phyloP scores from a whole-genome alignment of 2,329 filamentous ascomycete species.

The Penicillium oxalicum region DNA sequence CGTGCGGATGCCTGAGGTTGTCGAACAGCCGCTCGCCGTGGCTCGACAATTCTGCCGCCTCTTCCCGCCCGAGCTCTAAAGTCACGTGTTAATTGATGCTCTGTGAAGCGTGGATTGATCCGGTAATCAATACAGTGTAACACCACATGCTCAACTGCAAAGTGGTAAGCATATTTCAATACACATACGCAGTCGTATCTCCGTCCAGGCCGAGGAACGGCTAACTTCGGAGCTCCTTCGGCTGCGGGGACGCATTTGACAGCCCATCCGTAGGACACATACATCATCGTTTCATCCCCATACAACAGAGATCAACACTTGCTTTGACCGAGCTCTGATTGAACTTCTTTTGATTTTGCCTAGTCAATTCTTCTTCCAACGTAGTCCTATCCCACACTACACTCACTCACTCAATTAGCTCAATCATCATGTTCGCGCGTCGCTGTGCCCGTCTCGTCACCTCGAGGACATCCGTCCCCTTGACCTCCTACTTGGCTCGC shows the following conservation, averaged over 20 bases:
- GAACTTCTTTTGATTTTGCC: neutral
- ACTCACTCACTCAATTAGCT: neutral
- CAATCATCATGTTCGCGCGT: constrained; percentile 31
- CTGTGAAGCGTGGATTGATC: too few relatives aligned
- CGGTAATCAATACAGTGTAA: too few relatives aligned
- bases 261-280: neutral
- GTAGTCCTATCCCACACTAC: too few relatives aligned
- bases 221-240: constrained; percentile 23
- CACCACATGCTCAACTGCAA: too few relatives aligned
- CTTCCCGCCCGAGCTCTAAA: too few relatives aligned
- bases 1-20: neutral
- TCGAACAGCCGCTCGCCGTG: too few relatives aligned
- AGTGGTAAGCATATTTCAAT: too few relatives aligned
- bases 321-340: neutral
- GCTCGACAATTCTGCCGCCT: too few relatives aligned
- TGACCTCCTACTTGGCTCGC: constrained; percentile 33
- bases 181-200: too few relatives aligned
- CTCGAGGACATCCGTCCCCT: constrained; percentile 44
- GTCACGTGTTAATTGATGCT: too few relatives aligned
- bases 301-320: neutral
- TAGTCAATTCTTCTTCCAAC: too few relatives aligned
- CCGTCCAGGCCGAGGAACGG: constrained; percentile 16
- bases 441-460: constrained; percentile 57
- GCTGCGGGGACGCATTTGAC: constrained; percentile 13
- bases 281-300: constrained; percentile 11